Conservation (phyloP, 2,329 filamentous ascomycete genomes). For the Aspergillus caelatus region DNA sequence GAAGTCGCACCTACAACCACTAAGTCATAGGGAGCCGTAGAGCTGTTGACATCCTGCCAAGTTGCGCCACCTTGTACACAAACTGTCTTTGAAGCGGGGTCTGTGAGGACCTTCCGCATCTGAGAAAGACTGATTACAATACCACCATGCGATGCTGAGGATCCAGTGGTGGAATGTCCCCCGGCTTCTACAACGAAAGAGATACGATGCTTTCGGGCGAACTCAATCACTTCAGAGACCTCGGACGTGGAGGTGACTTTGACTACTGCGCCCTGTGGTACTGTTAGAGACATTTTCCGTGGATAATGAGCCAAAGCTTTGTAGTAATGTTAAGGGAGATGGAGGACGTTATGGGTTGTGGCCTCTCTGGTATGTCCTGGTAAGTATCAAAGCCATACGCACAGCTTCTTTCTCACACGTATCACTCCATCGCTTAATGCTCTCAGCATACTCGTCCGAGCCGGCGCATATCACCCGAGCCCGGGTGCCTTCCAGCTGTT, state of each 20-base stretch:
- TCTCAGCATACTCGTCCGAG: slow-evolving; percentile 11
- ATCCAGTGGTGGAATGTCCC: slow-evolving; percentile 58
- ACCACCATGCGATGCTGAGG: slow-evolving; percentile 54
- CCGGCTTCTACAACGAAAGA: slow-evolving; percentile 59
- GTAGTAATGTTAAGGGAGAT: background rate
- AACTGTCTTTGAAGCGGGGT: slow-evolving; percentile 49
- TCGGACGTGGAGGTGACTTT: slow-evolving; percentile 13
- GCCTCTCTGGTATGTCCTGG: background rate
- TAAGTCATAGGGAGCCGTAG: slow-evolving; percentile 53
- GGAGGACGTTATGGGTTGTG: background rate
- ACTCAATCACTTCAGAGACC: slow-evolving; percentile 39
- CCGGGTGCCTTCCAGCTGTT: slow-evolving; percentile 12
- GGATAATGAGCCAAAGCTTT: background rate
- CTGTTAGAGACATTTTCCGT: background rate
- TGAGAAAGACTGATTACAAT: slow-evolving; percentile 59
- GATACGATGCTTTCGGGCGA: slow-evolving; percentile 48
- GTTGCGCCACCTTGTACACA: slow-evolving; percentile 55
- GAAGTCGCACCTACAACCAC: slow-evolving; percentile 63
- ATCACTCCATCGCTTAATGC: slow-evolving; percentile 17
- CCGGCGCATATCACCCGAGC: slow-evolving; percentile 14
- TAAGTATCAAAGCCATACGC: background rate
- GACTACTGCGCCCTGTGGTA: slow-evolving; percentile 19
- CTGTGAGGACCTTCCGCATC: slow-evolving; percentile 55
- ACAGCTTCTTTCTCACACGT: slow-evolving; percentile 17
- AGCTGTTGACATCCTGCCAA: slow-evolving; percentile 59